These are phyloP conservation scores for Speleostelium caveatum DNA, from an alignment of 78 protist genomes.

Conservation along the genomic window DNA sequence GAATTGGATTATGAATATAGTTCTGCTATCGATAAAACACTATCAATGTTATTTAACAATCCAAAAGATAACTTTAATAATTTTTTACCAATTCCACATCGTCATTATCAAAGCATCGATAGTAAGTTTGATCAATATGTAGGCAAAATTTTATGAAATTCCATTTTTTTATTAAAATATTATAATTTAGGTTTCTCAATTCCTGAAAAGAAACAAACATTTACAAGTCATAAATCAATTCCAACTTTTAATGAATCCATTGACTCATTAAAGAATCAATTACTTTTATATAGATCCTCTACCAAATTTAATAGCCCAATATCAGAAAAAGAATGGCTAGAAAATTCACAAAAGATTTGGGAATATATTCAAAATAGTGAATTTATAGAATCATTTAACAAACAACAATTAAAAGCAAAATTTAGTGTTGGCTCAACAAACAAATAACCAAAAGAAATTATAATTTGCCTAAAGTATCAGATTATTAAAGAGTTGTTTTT, in stretches of 20 bases:
- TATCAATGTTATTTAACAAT: constrained; percentile 37
- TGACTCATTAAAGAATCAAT: constrained; percentile 26
- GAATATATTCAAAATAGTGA: constrained; percentile 38
- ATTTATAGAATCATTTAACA: not conserved
- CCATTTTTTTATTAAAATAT: not conserved
- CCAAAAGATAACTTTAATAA: constrained; percentile 11
- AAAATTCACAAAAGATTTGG: constrained; percentile 15
- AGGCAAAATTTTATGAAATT: not conserved
- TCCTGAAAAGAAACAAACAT: not conserved
- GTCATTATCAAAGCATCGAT: not conserved
- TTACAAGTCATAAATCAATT: not conserved
- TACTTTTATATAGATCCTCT: constrained; percentile 3
- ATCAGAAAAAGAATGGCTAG: constrained; percentile 49
- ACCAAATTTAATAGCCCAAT: constrained; percentile 17
- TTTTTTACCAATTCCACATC: not conserved
- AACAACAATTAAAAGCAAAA: constrained; percentile 5
- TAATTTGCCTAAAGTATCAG: too few species aligned
- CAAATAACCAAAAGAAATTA: too few species aligned
- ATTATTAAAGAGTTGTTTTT: too few species aligned
- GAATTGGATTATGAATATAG: constrained; percentile 35
- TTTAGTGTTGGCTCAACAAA: not conserved
- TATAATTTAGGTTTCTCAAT: not conserved
- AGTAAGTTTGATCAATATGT: not conserved
- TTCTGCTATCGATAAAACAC: constrained; percentile 27
- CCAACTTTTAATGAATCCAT: constrained; percentile 47